Evolutionary conservation across 73 alveolate genomes (phyloP), one percentile per base, ranked within the genome.

Genomic region (Breviolum minutum): DNA sequence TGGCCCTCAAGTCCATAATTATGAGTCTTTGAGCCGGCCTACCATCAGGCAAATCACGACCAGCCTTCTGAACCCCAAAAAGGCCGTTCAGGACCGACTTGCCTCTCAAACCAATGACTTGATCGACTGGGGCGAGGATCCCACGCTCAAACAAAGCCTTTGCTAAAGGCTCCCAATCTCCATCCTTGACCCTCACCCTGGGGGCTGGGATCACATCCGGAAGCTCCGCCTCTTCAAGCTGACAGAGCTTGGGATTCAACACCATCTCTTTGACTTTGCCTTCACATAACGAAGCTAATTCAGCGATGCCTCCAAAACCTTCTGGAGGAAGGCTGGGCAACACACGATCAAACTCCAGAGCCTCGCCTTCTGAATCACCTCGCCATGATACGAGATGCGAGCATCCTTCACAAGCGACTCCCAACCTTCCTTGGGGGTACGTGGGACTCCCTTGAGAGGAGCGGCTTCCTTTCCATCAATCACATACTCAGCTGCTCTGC

Each of bases 31-130:
- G 95, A 0, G 79, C 95, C 6, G 29, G 11, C 5, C 62, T 11
- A 2, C 95, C 95, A 11, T 64, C 66, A 12, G 84, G 69, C 54
- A 71, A 7, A 2, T 63, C 77, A 24, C 32, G 64, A 6, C 95
- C 95, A 8, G 69, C 69, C 69, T 87, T 87, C 22, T 40, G 26
- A 16, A 87, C 95, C 30, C 95, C 95, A 26, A 87, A 87, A 24
- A 71, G 20, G 10, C 95, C 82, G 69, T 87, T 87, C 24, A 14
- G n/a, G 48, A 87, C 69, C 84, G 22, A 30, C 10, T 13, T n/a
- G 17, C 95, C 95, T 6, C 54, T 6, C 12, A 66, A 2, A 0
- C 4, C 17, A 19, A 61, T 24, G n/a, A 85, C 94, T 14, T 62
- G 26, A 7, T 54, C 77, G 10, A 62, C 63, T 6, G 73, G 73